Evolutionary conservation across 1,284 basidiomycete genomes (phyloP).

Genomic region (Phaffia rhodozyma): DNA sequence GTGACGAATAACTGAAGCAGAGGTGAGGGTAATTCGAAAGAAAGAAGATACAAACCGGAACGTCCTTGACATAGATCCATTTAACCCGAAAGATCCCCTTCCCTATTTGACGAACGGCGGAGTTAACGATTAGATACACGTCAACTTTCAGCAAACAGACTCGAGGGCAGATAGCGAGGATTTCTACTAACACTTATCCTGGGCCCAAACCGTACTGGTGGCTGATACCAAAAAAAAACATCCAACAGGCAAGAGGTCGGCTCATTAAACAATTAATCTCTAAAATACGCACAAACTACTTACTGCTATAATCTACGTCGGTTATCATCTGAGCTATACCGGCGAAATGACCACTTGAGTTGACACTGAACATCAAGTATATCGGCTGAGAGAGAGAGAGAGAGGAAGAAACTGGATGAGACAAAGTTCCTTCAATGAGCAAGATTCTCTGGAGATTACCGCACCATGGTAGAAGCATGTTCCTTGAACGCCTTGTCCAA

Average conservation of each 20-base stretch:
- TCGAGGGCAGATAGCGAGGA: too few relatives aligned
- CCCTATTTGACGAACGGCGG: constrained; percentile 27
- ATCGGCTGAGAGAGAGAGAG: constrained; percentile 54
- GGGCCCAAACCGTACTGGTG: constrained; percentile 84
- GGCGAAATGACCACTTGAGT: constrained; percentile 81
- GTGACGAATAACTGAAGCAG: neutral
- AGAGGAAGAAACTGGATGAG: neutral
- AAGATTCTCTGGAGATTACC: neutral
- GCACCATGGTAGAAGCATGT: constrained; percentile 40
- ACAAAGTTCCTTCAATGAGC: neutral
- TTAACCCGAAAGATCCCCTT: constrained; percentile 91
- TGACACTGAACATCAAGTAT: constrained; percentile 93
- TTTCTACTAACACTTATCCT: constrained; percentile 60
- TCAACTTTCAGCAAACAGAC: too few relatives aligned
- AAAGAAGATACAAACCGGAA: constrained; percentile 60
- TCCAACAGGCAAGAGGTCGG: too few relatives aligned
- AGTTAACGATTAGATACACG: too few relatives aligned
- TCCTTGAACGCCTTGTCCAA: constrained; percentile 93
- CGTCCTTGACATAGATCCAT: constrained; percentile 91
- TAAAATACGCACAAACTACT: too few relatives aligned
- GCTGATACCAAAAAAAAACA: too few relatives aligned
- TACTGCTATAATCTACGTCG: constrained; percentile 38
- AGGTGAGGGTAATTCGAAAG: neutral
- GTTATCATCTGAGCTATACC: constrained; percentile 71
- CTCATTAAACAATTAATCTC: too few relatives aligned